Conservation (phyloP, 768 basidiomycete genomes). For the Termitomyces sp. region DNA sequence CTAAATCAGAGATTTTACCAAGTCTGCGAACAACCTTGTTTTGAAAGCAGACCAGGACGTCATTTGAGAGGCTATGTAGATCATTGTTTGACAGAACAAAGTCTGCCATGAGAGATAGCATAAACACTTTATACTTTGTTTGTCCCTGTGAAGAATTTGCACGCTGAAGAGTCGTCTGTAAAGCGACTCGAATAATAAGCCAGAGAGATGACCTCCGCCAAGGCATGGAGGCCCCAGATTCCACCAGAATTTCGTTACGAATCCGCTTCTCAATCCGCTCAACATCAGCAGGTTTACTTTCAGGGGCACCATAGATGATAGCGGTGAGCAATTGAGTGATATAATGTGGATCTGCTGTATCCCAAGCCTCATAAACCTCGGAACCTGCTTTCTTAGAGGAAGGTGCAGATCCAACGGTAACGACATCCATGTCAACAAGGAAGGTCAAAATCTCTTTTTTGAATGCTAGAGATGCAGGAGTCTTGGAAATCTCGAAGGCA, state of each 20-base stretch:
- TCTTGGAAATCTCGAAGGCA: not conserved
- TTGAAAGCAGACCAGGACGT: not conserved
- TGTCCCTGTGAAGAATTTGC: not conserved
- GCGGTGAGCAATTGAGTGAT: not conserved
- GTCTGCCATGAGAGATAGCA: not conserved
- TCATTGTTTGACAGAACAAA: not conserved
- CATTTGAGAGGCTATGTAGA: not conserved
- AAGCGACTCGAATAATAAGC: not conserved
- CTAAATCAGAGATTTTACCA: not conserved
- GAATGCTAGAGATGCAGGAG: not conserved
- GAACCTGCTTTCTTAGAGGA: not conserved
- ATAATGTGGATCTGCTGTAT: not conserved
- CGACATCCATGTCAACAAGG: not conserved
- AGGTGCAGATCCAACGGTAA: not conserved
- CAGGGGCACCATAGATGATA: not conserved
- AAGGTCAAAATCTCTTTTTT: not conserved
- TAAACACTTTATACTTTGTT: not conserved
- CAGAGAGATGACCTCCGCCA: not conserved
- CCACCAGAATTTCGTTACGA: not conserved
- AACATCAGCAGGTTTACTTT: not conserved
- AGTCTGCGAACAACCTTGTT: not conserved
- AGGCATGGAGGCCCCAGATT: not conserved
- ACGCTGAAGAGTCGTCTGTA: not conserved
- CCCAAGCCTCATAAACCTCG: not conserved
- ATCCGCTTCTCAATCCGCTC: not conserved